Evolutionary conservation across 768 basidiomycete species (phyloP), one percentile per base, ranked within the genome.

Genomic region (Mycena crocata): DNA sequence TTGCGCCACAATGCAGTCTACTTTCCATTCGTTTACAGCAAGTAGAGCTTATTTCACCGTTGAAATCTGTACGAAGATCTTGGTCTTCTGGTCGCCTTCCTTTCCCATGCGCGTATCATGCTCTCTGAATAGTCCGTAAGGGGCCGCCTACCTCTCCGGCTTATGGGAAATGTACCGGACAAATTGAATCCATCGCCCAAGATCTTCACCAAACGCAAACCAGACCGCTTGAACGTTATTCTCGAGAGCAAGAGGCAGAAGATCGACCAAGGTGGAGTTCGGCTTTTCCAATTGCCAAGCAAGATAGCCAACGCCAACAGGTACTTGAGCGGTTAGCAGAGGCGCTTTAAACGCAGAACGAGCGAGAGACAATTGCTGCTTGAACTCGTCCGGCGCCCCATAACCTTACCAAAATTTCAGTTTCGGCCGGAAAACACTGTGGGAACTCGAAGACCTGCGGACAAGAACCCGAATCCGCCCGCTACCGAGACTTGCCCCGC

Each of bases 1-100:
- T 87, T 95, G 94, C 3, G 87, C 90, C 21, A 95, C 88, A 60
- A 95, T 77, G 39, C 89, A 86, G 74, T 95, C 94, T 10, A 82
- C 87, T 69, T 88, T 86, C 88, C 89, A 93, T n/a, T 86, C 81
- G 31, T 87, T 79, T n/a, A 82, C 74, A 23, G 93, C 93, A 57
- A 82, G 67, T 23, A 84, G 77, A 9, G 90, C 91, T 62, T 91
- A 86, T 62, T 87, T 78, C 10, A 86, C 83, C 40, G 88, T 87
- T 44, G 84, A 83, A n/a, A 93, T 80, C 71, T 89, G 90, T 12
- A 90, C 82, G 70, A 92, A 91, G 37, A 95, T 79, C 49, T 84
- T 78, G 4, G 89, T 89, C 72, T 71, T 81, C 51, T 80, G 78
- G 34, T 70, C n/a, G n/a, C n/a, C n/a, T n/a, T n/a, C 72, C 45